Base-by-base conservation (phyloP, 805 yeast genomes). In the Candida xiaguanensis region DNA sequence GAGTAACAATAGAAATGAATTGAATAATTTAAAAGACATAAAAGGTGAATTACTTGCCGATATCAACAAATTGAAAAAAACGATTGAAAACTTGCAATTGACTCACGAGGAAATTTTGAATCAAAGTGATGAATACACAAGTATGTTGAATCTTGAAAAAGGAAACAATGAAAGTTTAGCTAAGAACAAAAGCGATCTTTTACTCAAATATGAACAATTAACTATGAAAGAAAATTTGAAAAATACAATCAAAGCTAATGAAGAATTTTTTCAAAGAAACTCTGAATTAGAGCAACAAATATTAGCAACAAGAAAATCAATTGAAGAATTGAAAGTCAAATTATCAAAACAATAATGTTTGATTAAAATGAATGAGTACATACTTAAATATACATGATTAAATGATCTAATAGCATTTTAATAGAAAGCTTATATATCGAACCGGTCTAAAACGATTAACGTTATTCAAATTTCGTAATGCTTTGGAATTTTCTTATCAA, bases 171-270 rank as follows among this genome's bases (percentile, higher is more conserved):
- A 43, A 4, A 15, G 43, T 14, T 52, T 63, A 20, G 16, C 31
- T 2, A 30, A 26, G 2, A 26, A 38, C 17, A 49, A 47, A 31
- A 38, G 42, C 19, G 44, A 49, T 8, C 46, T 60, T 28, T 50
- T 58, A 32, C 42, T 42, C 14, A 48, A 52, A 34, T 62, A 60
- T 39, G 61, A 55, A 25, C 52, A 55, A 31, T 53, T 64, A 16
- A 63, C 63, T 14, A 61, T 65, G 70, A 61, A 61, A 31, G 65
- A 60, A 40, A 65, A 65, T 40, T 52, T 65, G 28, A 55, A 52
- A 27, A 65, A 65, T 39, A 63, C 70, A 2, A 62, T 58, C 34
- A 56, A 63, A 40, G 74, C 74, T 27, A 68, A 68, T 44, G 44
- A 57, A 43, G 74, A 67, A 22, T 66, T 68, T 41, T 51, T 58